Evolutionary conservation across 768 basidiomycete species (phyloP).

Genomic region (Pleurotus pulmonarius): DNA sequence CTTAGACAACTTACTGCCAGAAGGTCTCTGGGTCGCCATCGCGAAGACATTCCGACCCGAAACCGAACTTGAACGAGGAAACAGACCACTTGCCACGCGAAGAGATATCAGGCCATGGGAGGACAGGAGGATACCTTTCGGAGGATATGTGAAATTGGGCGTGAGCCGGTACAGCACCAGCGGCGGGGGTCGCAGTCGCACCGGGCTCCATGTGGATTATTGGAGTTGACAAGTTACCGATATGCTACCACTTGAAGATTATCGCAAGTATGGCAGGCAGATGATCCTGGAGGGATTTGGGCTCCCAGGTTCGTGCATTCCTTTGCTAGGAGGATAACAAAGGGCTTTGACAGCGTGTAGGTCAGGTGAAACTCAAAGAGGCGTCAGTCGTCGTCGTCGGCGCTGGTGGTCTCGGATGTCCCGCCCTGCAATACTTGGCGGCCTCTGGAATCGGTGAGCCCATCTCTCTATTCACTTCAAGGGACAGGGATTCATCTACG

Average conservation of each 20-base stretch:
- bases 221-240: neutral
- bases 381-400: conserved; percentile 86
- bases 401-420: conserved; percentile 95
- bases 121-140: conserved; percentile 37
- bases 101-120: conserved; percentile 83
- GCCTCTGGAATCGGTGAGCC: conserved; percentile 86
- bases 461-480: neutral
- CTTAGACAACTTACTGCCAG: conserved; percentile 79
- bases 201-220: neutral
- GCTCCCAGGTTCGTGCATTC: conserved; percentile 57
- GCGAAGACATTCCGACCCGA: conserved; percentile 87
- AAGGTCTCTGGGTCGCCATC: conserved; percentile 91
- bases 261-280: conserved; percentile 90
- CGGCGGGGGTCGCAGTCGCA: neutral
- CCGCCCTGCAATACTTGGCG: conserved; percentile 90
- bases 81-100: conserved; percentile 92
- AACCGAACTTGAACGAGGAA: conserved; percentile 94
- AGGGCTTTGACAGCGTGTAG: conserved; percentile 34
- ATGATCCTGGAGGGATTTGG: conserved; percentile 94
- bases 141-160: conserved; percentile 2
- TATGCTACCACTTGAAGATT: conserved; percentile 57
- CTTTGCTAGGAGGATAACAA: neutral
- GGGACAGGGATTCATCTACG: neutral
- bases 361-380: conserved; percentile 75
- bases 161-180: neutral